phyloP scores from a whole-genome alignment of 352 stramenopile genomes.

The Pythium biforme region DNA sequence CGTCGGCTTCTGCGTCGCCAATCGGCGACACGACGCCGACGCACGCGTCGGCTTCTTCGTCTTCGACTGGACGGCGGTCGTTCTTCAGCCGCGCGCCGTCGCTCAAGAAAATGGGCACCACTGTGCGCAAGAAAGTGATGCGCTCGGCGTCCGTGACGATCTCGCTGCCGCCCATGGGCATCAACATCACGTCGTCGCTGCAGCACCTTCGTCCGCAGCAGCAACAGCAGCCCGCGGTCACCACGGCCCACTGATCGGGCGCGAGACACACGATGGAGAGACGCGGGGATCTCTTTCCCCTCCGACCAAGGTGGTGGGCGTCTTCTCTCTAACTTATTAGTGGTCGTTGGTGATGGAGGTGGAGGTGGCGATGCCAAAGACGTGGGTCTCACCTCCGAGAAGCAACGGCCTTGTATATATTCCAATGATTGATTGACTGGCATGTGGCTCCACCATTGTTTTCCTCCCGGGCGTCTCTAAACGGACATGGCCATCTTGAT shows the following conservation, averaged over 20 bases:
- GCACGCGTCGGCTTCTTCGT: constrained; percentile 18
- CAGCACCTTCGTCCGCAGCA: constrained; percentile 41
- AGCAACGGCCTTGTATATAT: constrained; percentile 1
- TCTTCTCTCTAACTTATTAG: not conserved
- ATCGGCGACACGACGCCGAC: constrained; percentile 20
- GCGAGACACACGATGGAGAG: no score
- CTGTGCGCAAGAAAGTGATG: constrained; percentile 70
- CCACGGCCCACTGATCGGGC: constrained; percentile 12
- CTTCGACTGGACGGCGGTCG: constrained; percentile 24
- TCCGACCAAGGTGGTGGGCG: no score
- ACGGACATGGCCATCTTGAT: constrained; percentile 99
- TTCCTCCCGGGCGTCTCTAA: no score
- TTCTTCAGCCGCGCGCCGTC: constrained; percentile 59
- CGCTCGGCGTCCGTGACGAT: constrained; percentile 64
- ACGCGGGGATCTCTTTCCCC: no score
- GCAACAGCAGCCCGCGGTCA: constrained; percentile 5
- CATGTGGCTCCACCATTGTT: no score
- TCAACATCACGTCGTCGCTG: constrained; percentile 62
- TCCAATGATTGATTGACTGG: not conserved
- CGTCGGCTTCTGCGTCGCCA: constrained; percentile 16
- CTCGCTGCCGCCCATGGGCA: constrained; percentile 65
- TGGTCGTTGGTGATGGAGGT: no score
- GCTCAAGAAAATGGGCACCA: constrained; percentile 55
- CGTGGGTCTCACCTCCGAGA: no score
- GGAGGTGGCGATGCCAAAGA: no score